Evolutionary conservation across 805 yeast species (phyloP).

Genomic region (Sugiyamaella americana): DNA sequence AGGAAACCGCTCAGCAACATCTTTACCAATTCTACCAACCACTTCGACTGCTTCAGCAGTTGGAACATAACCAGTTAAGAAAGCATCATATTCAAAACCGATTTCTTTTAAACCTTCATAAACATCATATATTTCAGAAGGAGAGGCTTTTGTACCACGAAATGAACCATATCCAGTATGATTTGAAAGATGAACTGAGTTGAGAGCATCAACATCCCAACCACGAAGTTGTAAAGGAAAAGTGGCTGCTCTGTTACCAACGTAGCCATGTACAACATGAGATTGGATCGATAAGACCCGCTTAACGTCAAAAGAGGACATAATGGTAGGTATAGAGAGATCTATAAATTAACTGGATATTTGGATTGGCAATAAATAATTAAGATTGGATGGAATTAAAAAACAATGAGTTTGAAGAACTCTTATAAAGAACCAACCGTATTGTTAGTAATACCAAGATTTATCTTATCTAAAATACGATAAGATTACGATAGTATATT

Average conservation of each 20-base stretch:
- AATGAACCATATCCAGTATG: constrained; percentile 83
- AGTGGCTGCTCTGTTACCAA: constrained; percentile 86
- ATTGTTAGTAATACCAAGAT: too few relatives aligned
- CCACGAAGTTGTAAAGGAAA: constrained; percentile 81
- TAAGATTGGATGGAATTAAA: too few relatives aligned
- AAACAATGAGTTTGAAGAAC: too few relatives aligned
- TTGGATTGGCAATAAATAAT: too few relatives aligned
- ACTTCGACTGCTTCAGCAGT: constrained; percentile 48
- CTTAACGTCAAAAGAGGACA: background rate
- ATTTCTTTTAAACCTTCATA: constrained; percentile 50
- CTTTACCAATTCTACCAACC: constrained; percentile 40
- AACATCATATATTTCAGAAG: constrained; percentile 43
- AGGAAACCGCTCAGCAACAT: constrained; percentile 29
- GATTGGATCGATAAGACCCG: constrained; percentile 61
- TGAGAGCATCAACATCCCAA: constrained; percentile 89
- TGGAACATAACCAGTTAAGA: constrained; percentile 79
- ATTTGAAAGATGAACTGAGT: constrained; percentile 83
- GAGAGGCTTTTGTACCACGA: constrained; percentile 49
- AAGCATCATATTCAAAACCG: constrained; percentile 50
- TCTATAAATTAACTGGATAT: too few relatives aligned
- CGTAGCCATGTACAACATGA: constrained; percentile 93
- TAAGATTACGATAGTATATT: too few relatives aligned
- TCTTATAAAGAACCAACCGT: too few relatives aligned
- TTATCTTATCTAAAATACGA: too few relatives aligned
- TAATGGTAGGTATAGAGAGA: too few relatives aligned